Evolutionary conservation across 2,329 filamentous ascomycete genomes (phyloP), one percentile per base, ranked within the genome.

Genomic region (Zymoseptoria passerinii): DNA sequence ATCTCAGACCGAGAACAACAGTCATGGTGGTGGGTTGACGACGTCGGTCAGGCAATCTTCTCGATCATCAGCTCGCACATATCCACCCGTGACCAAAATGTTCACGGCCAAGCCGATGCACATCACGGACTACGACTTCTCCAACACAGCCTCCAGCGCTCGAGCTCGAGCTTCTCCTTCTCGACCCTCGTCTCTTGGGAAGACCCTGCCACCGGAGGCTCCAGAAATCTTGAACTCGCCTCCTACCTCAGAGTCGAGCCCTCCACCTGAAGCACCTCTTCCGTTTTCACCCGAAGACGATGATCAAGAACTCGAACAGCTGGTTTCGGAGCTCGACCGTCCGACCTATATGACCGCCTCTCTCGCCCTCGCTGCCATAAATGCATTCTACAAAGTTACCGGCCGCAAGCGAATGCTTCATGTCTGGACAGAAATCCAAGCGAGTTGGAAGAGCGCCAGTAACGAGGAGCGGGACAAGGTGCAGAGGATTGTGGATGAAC

Each of bases 381-480:
- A 78, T 50, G 87, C 89, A 2, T 89, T 88, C 70, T 78, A 79
- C 60, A 82, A 78, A 61, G 86, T 83, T 67, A 77, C 78, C n/a
- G 75, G 79, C 1, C 70, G 72, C 20, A 76, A 81, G 9, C 74
- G 77, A 29, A 78, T 86, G 52, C 60, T 84, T 59, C 74, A 79
- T 49, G 79, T 82, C 3, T 90, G 77, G 78, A 68, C 76, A 29
- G 72, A 78, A 61, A 71, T 79, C 1, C 64, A 69, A 52, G 59
- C 51, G 8, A 52, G 69, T 28, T 79, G 77, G 77, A 56, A 70
- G 7, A 70, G 73, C 0, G 68, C 61, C 44, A 65, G 65, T n/a
- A 63, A 67, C 50, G 73, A 76, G 50, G 44, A 73, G 16, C 29
- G 48, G 28, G 58, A 44, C 20, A 35, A n/a, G 5, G 49, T 67